phyloP scores from a whole-genome alignment of 352 stramenopile genomes.

The Globisporangium carolinianum region DNA sequence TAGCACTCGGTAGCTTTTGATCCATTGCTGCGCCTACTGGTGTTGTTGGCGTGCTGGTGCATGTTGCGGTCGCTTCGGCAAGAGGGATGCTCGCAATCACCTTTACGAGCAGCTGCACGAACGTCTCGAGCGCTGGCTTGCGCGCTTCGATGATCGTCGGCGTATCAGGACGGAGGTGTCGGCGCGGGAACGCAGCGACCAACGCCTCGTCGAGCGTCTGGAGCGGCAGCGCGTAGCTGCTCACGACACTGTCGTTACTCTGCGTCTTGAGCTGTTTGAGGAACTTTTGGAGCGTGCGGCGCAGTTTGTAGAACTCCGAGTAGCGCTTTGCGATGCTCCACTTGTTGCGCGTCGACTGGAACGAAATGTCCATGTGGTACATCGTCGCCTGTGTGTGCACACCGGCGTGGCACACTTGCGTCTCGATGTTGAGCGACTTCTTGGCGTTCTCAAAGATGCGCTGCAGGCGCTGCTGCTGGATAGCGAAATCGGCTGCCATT shows the following conservation, averaged over 20 bases:
- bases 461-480: slow-evolving; percentile 58
- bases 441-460: slow-evolving; percentile 71
- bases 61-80: slow-evolving; percentile 15
- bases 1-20: neutral
- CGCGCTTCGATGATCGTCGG: slow-evolving; percentile 67
- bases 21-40: neutral
- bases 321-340: slow-evolving; percentile 85
- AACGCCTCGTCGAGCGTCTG: slow-evolving; percentile 48
- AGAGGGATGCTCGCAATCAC: slow-evolving; percentile 73
- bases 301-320: slow-evolving; percentile 77
- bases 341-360: slow-evolving; percentile 77
- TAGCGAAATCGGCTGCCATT: slow-evolving; percentile 53
- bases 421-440: slow-evolving; percentile 76
- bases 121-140: slow-evolving; percentile 56
- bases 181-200: slow-evolving; percentile 50
- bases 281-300: slow-evolving; percentile 53
- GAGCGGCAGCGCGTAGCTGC: slow-evolving; percentile 22
- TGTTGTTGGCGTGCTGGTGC: neutral
- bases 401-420: slow-evolving; percentile 50
- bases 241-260: neutral
- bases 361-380: slow-evolving; percentile 86
- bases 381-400: slow-evolving; percentile 57
- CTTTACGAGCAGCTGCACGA: slow-evolving; percentile 80
- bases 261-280: slow-evolving; percentile 57
- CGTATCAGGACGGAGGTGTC: slow-evolving; percentile 70